phyloP scores from a whole-genome alignment of 106 monocot species.

The Ottelia alismoides region DNA sequence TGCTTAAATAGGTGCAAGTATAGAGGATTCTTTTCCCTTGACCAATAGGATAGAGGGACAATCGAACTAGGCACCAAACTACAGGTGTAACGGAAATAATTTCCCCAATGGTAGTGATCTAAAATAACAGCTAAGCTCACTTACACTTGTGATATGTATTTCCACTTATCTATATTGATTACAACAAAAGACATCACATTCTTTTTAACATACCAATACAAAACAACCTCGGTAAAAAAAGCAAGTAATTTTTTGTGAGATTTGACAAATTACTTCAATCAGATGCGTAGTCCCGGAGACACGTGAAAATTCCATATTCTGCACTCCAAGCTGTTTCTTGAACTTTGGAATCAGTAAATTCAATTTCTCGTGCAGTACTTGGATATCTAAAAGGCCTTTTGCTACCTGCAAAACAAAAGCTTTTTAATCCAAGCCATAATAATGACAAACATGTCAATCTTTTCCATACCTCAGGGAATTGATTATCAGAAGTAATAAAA shows the following conservation, averaged over 20 bases:
- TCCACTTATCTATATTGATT: too few relatives aligned
- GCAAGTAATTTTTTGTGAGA: not conserved
- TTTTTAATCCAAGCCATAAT: not conserved
- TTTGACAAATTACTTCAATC: constrained; percentile 54
- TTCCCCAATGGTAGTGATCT: too few relatives aligned
- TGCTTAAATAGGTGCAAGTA: too few relatives aligned
- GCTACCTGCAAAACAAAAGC: constrained; percentile 35
- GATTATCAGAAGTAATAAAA: constrained; percentile 42
- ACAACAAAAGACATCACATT: too few relatives aligned
- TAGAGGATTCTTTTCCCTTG: too few relatives aligned
- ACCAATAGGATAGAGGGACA: too few relatives aligned
- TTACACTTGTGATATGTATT: too few relatives aligned
- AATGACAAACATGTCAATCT: not conserved
- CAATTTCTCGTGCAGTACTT: constrained; percentile 56
- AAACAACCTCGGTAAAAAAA: not conserved
- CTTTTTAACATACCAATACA: too few relatives aligned
- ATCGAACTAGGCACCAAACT: too few relatives aligned
- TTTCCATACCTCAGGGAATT: constrained; percentile 80
- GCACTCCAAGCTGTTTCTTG: constrained; percentile 58
- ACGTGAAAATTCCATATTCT: constrained; percentile 61
- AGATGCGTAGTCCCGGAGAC: constrained; percentile 85
- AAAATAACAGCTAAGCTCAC: too few relatives aligned
- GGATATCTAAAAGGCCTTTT: constrained; percentile 32
- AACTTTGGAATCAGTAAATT: constrained; percentile 60
- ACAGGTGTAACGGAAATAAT: too few relatives aligned